These are phyloP conservation scores for Russula dissimulans DNA, from an alignment of 768 basidiomycete genomes.

Conservation along the genomic window DNA sequence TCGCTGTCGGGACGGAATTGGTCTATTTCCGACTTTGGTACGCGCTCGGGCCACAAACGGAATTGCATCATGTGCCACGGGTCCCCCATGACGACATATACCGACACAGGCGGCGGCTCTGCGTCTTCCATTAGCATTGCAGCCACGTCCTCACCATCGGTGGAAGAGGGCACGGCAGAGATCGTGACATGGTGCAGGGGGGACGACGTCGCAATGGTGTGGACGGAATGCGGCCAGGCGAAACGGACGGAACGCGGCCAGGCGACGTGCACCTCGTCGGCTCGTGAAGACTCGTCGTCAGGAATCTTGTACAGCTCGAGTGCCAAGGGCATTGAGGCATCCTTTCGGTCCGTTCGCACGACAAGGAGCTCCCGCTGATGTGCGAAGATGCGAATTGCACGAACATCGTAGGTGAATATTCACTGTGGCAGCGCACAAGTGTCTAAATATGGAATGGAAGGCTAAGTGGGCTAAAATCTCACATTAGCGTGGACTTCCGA, in stretches of 20 bases:
- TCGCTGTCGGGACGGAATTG: slow-evolving; percentile 6
- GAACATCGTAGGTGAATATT: slow-evolving; percentile 13
- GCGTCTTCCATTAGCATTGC: slow-evolving; percentile 8
- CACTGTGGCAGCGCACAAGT: slow-evolving; percentile 11
- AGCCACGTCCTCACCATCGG: slow-evolving; percentile 6
- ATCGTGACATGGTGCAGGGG: slow-evolving; percentile 5
- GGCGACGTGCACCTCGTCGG: not conserved
- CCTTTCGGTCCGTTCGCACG: slow-evolving; percentile 12
- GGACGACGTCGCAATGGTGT: slow-evolving; percentile 7
- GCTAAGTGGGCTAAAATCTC: slow-evolving; percentile 4
- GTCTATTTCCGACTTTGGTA: slow-evolving; percentile 9
- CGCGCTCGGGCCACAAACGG: slow-evolving; percentile 17
- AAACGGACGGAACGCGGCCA: slow-evolving; percentile 16
- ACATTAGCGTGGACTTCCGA: slow-evolving; percentile 11
- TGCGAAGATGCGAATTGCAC: slow-evolving; percentile 16
- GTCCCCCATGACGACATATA: slow-evolving; percentile 14
- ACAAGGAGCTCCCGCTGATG: slow-evolving; percentile 17
- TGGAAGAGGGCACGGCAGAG: slow-evolving; percentile 10
- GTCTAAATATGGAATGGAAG: slow-evolving; percentile 5
- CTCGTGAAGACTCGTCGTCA: not conserved
- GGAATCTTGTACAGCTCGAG: slow-evolving; percentile 17
- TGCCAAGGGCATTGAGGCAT: slow-evolving; percentile 2
- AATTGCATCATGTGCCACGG: slow-evolving; percentile 15
- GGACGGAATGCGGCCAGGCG: too few species aligned
- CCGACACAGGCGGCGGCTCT: slow-evolving; percentile 13